phyloP scores from a whole-genome alignment of 805 yeast species.

The Saccharomyces paradoxus region DNA sequence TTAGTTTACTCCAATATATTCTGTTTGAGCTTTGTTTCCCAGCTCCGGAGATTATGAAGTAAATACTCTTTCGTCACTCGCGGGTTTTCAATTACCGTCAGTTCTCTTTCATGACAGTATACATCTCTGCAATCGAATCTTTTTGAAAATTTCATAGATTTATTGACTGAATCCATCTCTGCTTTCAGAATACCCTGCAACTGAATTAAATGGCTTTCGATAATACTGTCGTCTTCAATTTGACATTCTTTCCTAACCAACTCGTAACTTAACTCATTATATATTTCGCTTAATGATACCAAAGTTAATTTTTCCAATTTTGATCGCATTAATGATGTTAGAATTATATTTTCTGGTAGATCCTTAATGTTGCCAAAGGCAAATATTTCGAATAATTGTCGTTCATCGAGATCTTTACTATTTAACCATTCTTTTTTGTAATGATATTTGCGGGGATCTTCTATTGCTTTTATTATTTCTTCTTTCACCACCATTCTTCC shows the following conservation, averaged over 20 bases:
- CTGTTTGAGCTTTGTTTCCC: constrained; percentile 13
- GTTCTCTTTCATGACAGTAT: constrained; percentile 13
- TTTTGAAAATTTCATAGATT: constrained; percentile 6
- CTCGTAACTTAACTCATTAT: constrained; percentile 13
- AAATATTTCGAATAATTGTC: constrained; percentile 19
- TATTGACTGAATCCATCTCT: constrained; percentile 18
- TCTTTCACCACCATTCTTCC: constrained; percentile 1
- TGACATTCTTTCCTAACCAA: constrained; percentile 8
- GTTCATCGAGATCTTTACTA: constrained; percentile 2
- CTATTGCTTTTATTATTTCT: constrained; percentile 7
- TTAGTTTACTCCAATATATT: constrained; percentile 4
- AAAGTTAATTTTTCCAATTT: constrained; percentile 21
- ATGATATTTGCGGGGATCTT: constrained; percentile 15
- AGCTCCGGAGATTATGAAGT: constrained; percentile 6
- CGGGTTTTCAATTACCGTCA: background rate
- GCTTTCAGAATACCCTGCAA: constrained; percentile 14
- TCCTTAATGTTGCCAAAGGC: constrained; percentile 24
- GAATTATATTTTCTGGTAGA: background rate
- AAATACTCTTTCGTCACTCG: constrained; percentile 3
- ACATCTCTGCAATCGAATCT: constrained; percentile 24
- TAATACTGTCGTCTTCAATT: constrained; percentile 5
- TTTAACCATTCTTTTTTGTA: constrained; percentile 24
- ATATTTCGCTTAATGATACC: constrained; percentile 14
- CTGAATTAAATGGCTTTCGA: constrained; percentile 19
- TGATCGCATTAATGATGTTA: constrained; percentile 11